Evolutionary conservation across 768 basidiomycete genomes (phyloP).

Genomic region (Xerocomellus amylosporus): DNA sequence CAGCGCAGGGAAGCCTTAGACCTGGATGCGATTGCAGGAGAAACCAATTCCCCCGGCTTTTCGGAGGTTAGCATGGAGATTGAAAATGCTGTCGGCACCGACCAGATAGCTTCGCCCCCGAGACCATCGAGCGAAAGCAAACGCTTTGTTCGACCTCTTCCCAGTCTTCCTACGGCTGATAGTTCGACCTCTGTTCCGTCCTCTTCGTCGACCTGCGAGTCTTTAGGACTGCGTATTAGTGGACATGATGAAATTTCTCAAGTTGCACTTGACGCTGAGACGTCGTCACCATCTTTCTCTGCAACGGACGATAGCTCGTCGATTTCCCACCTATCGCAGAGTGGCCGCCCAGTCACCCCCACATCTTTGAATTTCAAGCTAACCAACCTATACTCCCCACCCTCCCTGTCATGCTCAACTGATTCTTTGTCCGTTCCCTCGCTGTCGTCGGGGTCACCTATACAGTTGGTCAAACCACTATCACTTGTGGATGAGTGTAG

Average conservation of each 20-base stretch:
- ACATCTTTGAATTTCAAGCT: slow-evolving; percentile 31
- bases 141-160: slow-evolving; percentile 24
- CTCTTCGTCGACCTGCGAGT: slow-evolving; percentile 5
- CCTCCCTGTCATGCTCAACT: slow-evolving; percentile 54
- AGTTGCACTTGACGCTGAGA: slow-evolving; percentile 16
- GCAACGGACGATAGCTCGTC: slow-evolving; percentile 34
- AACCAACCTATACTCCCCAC: slow-evolving; percentile 34
- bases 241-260: neutral
- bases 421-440: slow-evolving; percentile 60
- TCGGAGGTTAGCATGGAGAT: neutral
- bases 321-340: slow-evolving; percentile 30
- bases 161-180: slow-evolving; percentile 21
- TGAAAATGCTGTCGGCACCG: neutral
- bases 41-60: neutral
- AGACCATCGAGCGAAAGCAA: slow-evolving; percentile 12
- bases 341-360: slow-evolving; percentile 35
- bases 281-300: slow-evolving; percentile 25
- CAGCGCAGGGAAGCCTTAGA: slow-evolving; percentile 3
- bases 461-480: slow-evolving; percentile 37
- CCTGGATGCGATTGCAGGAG: slow-evolving; percentile 1
- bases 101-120: neutral
- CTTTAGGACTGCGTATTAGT: neutral
- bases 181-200: neutral
- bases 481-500: slow-evolving; percentile 32
- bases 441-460: slow-evolving; percentile 44